phyloP scores from a whole-genome alignment of 2,329 filamentous ascomycete species.

The Xylaria sp. region DNA sequence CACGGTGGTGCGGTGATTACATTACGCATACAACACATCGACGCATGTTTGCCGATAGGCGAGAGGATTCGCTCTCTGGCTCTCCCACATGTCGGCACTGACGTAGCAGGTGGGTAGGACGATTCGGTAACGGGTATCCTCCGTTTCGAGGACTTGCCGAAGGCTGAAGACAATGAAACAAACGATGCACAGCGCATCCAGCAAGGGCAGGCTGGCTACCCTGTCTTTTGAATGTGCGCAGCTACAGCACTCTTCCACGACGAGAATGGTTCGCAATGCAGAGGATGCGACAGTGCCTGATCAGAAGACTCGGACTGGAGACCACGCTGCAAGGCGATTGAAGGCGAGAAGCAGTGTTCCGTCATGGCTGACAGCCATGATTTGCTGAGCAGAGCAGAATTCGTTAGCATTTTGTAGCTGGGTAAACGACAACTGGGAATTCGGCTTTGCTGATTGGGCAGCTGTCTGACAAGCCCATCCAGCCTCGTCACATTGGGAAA shows the following conservation, averaged over 20 bases:
- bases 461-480: background rate
- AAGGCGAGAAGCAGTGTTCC: background rate
- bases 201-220: slow-evolving; percentile 2
- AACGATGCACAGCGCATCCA: background rate
- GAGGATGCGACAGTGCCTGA: no score
- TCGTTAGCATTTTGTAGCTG: no score
- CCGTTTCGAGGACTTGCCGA: slow-evolving; percentile 7
- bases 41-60: slow-evolving; percentile 18
- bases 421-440: no score
- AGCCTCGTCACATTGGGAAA: slow-evolving; percentile 3
- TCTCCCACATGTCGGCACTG: slow-evolving; percentile 1
- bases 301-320: no score
- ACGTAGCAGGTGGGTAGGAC: slow-evolving; percentile 11
- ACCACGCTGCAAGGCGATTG: background rate
- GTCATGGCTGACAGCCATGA: background rate
- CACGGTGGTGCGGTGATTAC: background rate
- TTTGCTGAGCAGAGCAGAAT: no score
- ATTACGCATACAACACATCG: background rate
- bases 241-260: slow-evolving; percentile 8
- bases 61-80: slow-evolving; percentile 8
- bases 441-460: background rate
- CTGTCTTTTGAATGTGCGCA: no score
- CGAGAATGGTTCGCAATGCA: background rate
- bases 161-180: slow-evolving; percentile 8
- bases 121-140: slow-evolving; percentile 17